These are phyloP conservation scores for Phymatotrichopsis omnivora DNA, from an alignment of 2,329 filamentous ascomycete genomes.

Conservation along the genomic window DNA sequence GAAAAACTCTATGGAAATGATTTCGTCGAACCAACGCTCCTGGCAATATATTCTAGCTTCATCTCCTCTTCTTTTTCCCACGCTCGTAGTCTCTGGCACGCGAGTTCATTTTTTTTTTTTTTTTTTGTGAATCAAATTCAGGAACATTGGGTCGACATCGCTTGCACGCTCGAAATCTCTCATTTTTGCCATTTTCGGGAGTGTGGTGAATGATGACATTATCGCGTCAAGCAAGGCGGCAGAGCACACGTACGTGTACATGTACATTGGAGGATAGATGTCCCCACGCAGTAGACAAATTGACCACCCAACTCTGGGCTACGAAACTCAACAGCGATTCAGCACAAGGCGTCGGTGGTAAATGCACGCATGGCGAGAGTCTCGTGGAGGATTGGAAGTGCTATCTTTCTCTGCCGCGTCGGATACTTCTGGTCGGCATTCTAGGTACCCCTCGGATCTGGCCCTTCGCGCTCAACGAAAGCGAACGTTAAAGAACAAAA, in stretches of 20 bases:
- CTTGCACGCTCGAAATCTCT: conserved; percentile 49
- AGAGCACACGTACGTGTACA: conserved; percentile 52
- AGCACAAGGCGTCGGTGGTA: conserved; percentile 25
- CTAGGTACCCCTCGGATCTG: no score
- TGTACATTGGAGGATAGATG: conserved; percentile 48
- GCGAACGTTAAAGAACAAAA: no score
- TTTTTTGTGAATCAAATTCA: not conserved
- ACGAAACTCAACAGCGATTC: conserved; percentile 32
- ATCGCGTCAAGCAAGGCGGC: conserved; percentile 49
- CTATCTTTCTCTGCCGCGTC: no score
- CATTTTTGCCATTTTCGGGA: conserved; percentile 38
- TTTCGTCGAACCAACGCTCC: conserved; percentile 44
- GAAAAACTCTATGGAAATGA: conserved; percentile 52
- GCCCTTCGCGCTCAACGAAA: no score
- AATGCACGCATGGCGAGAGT: conserved; percentile 13
- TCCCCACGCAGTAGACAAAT: conserved; percentile 44
- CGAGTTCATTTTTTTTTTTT: conserved; percentile 31
- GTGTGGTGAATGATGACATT: conserved; percentile 49
- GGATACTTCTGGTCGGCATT: no score
- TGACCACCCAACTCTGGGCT: conserved; percentile 35
- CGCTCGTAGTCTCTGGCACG: conserved; percentile 26
- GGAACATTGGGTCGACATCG: conserved; percentile 42
- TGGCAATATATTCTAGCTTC: conserved; percentile 42
- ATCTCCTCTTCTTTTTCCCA: conserved; percentile 23
- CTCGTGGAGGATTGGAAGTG: no score